Base-by-base conservation (phyloP, 768 basidiomycete species). In the Lentinula boryana region DNA sequence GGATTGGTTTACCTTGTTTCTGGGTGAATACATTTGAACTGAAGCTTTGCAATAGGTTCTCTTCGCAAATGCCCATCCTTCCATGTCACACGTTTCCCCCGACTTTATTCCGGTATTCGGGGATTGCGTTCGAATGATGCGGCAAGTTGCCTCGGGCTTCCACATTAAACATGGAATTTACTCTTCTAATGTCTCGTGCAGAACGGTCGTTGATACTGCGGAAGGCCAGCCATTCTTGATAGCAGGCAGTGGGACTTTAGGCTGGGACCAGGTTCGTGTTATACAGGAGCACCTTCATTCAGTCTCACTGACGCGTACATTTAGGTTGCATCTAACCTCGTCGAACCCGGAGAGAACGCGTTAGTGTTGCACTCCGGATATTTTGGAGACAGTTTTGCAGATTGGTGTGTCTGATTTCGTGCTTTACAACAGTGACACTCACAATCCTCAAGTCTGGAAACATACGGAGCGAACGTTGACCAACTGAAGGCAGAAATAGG, bases 231-330 rank as follows among this genome's bases (percentile, higher is more conserved):
- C 94, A 0, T 94, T 99, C 80, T 75, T 99, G 67, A 89, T 98
- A 63, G 87, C 95, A 31, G 97, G 97, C 1, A 91, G 88, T 58
- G 97, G 97, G 15, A 98, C 97, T 2, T 80, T 99, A 36, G 97
- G 97, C 32, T 98, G 95, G 95, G 95, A 98, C 72, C 90, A 93
- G 83, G 91, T 82, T 48, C 64, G 81, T 69, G 27, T 27, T 27
- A 27, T 21, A 48, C 12, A n/a, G 12, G 16, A 46, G 7, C 44
- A 32, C 12, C 31, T 32, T 27, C 9, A 50, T 18, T 27, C 12
- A 6, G 18, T 23, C 27, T 50, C 9, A 23, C 46, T 21, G 51
- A 10, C 46, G 31, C 62, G 63, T n/a, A 3, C 31, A 55, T 55
- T 31, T 65, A 92, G 88, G 93, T 95, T 43, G 87, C 93, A 0